Evolutionary conservation across 768 basidiomycete genomes (phyloP), one percentile per base, ranked within the genome.

Genomic region (Leccinum arenicola): DNA sequence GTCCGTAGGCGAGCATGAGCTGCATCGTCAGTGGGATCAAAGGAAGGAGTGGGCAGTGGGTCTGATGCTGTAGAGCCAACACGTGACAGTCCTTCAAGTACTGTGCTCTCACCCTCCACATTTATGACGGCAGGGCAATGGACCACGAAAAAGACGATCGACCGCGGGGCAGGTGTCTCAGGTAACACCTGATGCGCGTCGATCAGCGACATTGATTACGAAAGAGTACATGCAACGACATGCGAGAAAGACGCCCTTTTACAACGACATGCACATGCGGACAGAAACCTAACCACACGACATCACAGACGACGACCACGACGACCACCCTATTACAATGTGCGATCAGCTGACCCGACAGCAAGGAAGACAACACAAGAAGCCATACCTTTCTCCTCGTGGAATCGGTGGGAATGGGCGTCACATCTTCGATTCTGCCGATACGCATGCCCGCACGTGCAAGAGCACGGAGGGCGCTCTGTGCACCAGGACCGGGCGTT

Each of bases 391-490:
- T 99, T 78, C 95, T 86, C 72, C 97, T 84, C 67, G 97, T 99
- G 60, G 89, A 95, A 76, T 99, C 97, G 50, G 95, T 95, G 54
- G 97, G 97, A 60, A 96, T 86, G 63, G 96, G 96, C 43, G 96
- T 98, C 53, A 98, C 95, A 70, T 99, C 96, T 79, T 98, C 96
- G 68, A 99, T 98, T 65, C 97, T 84, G 58, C 97, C 97, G 66
- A 99, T 98, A 65, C 90, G 82, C 94, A 99, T 97, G 55, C 97
- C 96, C 58, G 96, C 88, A 79, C 96, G 95, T 69, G 97, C 97
- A 59, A 98, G 89, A 54, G 95, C 97, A 77, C 96, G 93, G 71
- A 98, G 89, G 47, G 97, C 96, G 68, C 91, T 91, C 82, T 99
- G 97, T 50, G 94, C 97, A 77, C 97, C 97, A 17, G 97, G 97